Evolutionary conservation across 345 rosid species (phyloP).

Genomic region (Populus deltoides): DNA sequence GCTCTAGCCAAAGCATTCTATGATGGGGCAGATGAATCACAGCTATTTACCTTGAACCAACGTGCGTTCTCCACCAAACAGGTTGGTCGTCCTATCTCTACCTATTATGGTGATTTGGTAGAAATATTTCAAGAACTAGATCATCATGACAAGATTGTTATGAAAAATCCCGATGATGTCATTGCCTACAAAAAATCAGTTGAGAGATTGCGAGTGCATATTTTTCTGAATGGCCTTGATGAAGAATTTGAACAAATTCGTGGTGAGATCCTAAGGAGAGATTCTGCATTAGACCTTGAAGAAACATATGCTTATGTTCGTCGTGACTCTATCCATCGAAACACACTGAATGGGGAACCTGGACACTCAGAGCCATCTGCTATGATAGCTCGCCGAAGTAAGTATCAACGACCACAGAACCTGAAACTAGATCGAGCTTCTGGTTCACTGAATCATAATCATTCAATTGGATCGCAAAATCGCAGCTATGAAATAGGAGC

Average conservation of each 20-base stretch:
- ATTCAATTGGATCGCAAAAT: background rate
- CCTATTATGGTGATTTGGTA: no score
- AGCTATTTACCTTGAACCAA: background rate
- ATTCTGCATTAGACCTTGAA: background rate
- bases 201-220: no score
- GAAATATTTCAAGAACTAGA: no score
- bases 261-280: background rate
- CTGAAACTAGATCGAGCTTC: background rate
- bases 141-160: background rate
- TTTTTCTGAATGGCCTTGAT: no score
- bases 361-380: background rate
- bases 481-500: background rate
- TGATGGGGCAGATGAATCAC: background rate
- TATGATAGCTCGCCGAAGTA: background rate
- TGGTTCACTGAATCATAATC: background rate
- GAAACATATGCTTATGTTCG: background rate
- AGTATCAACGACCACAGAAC: background rate
- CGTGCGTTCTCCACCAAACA: background rate
- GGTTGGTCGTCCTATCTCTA: no score
- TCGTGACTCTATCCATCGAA: background rate
- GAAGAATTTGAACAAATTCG: no score
- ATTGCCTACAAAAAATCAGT: no score
- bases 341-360: background rate
- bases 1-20: conserved; percentile 6
- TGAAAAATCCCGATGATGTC: background rate